Evolutionary conservation across 73 alveolate species (phyloP).

Genomic region (Loxodes magnus): DNA sequence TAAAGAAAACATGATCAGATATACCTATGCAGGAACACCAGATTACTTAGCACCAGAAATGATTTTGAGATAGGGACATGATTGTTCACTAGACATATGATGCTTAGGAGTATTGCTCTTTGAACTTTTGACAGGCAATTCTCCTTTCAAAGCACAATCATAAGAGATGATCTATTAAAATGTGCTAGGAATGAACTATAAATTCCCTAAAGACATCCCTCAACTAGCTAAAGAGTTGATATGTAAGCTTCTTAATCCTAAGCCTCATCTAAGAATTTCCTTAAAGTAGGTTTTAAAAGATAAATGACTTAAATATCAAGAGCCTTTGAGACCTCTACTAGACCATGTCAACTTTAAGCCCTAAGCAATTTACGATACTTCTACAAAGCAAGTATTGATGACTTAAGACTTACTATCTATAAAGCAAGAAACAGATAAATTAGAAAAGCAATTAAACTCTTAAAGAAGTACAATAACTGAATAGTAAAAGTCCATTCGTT

Average conservation of each 20-base stretch:
- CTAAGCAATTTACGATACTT: too few species aligned
- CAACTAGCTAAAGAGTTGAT: constrained; percentile 37
- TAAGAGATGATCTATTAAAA: constrained; percentile 42
- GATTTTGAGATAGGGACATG: constrained; percentile 60
- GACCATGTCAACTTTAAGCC: too few species aligned
- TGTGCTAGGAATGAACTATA: constrained; percentile 33
- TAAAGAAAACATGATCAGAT: not conserved
- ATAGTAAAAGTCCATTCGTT: too few species aligned
- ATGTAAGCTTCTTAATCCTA: constrained; percentile 25
- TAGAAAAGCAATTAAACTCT: too few species aligned
- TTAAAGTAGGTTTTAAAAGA: constrained; percentile 27
- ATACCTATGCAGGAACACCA: constrained; percentile 94
- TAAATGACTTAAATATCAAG: constrained; percentile 9
- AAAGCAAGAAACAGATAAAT: too few species aligned
- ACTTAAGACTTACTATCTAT: too few species aligned
- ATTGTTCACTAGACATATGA: constrained; percentile 85
- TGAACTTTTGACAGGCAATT: constrained; percentile 63
- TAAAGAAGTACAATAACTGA: too few species aligned
- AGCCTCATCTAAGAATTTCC: constrained; percentile 45
- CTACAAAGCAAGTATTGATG: too few species aligned
- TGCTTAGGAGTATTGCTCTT: constrained; percentile 69
- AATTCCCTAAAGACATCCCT: constrained; percentile 42
- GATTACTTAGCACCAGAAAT: constrained; percentile 99
- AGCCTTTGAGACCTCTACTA: constrained; percentile 15
- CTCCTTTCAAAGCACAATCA: constrained; percentile 57